Conservation (phyloP, 495 filamentous ascomycete species). For the Trichoderma reesei region DNA sequence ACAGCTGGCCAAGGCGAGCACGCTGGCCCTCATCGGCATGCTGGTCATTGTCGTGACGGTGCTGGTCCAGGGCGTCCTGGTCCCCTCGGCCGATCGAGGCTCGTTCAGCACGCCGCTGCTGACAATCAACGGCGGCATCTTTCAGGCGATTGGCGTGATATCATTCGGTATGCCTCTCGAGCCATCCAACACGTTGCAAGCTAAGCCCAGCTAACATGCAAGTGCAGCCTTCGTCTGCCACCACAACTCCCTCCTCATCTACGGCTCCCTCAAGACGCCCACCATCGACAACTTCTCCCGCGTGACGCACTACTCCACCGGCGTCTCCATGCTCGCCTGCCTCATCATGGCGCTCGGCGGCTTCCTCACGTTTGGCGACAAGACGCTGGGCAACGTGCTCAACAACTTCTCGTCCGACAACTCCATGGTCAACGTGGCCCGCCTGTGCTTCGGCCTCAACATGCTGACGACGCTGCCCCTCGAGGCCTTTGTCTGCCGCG, state of each 20-base stretch:
- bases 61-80: constrained; percentile 70
- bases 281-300: constrained; percentile 87
- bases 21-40: constrained; percentile 88
- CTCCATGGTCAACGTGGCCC: constrained; percentile 84
- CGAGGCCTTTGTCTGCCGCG: constrained; percentile 93
- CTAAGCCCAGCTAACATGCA: constrained; percentile 17
- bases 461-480: constrained; percentile 96
- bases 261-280: constrained; percentile 86
- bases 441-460: constrained; percentile 91
- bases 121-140: constrained; percentile 72
- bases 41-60: constrained; percentile 76
- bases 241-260: constrained; percentile 94
- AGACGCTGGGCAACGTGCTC: constrained; percentile 87
- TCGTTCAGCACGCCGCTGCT: constrained; percentile 53
- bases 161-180: constrained; percentile 63
- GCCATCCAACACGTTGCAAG: not conserved
- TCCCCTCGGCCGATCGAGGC: constrained; percentile 60
- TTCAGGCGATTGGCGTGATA: constrained; percentile 94
- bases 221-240: constrained; percentile 75
- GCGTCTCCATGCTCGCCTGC: constrained; percentile 80
- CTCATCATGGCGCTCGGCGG: constrained; percentile 79
- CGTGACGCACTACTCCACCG: constrained; percentile 88
- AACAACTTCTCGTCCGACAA: constrained; percentile 94
- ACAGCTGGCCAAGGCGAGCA: constrained; percentile 89
- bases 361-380: constrained; percentile 85